Base-by-base conservation (phyloP, 2,329 filamentous ascomycete species). In the Alternaria alternata region DNA sequence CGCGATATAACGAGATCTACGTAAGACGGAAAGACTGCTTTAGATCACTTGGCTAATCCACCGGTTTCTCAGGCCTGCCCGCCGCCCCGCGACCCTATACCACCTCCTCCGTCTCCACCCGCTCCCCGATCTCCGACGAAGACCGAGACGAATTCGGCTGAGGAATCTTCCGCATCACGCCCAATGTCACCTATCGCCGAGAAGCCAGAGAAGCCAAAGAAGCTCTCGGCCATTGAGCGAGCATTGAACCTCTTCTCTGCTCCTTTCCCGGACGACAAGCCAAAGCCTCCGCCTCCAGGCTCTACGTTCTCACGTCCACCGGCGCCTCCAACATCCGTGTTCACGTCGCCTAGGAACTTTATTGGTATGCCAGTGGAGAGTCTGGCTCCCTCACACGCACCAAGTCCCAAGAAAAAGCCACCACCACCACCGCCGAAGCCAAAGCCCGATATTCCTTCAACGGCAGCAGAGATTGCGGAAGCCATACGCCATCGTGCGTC, bases 301-400 rank as follows among this genome's bases (percentile, higher is more conserved):
- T 59, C 63, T 30, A 60, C 61, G n/a, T 77, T 75, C 38, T 64
- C 63, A 42, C 72, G 74, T 16, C 74, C 74, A 38, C 64, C 70
- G 22, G 70, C 74, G 9, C 73, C 68, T 9, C 69, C 69, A 26
- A 70, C 72, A 36, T 68, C 73, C 28, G 52, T 59, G 11, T 73
- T 70, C 44, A 64, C 63, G 11, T 69, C 71, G 18, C 71, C 72
- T 14, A 64, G 70, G 41, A 66, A 73, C 53, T 57, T 70, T 28
- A 67, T 70, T 43, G 70, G 67, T 20, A 61, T 65, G 51, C 68
- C 70, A 51, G 56, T 68, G 2, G 70, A 71, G 42, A 67, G 61
- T 51, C 53, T 68, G 36, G 63, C 63, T 28, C 51, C 61, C 26
- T 68, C 68, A 43, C 64, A 62, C 36, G 51, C 67, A 26, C 63